A percentile compares a stretch with the other conserved stretches of the same genome.
Conservation (phyloP, 78 protist genomes). For the Cavenderia fasciculata region DNA sequence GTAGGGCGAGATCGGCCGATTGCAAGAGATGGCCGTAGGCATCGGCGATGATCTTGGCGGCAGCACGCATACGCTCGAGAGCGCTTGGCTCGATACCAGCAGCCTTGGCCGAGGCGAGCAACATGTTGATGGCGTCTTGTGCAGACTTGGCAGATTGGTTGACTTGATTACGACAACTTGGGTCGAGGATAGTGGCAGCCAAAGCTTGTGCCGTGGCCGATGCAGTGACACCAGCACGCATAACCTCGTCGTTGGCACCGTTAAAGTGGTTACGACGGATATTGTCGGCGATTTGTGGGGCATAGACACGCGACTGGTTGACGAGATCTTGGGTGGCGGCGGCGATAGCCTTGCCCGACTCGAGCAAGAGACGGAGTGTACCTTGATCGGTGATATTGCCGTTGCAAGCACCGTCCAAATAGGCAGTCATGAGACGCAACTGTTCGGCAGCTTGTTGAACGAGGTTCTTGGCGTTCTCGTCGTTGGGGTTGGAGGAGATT, state of each 20-base stretch:
- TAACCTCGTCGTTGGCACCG: slow-evolving; percentile 26
- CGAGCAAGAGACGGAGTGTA: slow-evolving; percentile 49
- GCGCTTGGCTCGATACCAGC: slow-evolving; percentile 45
- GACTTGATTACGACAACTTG: slow-evolving; percentile 54
- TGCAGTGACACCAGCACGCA: slow-evolving; percentile 36
- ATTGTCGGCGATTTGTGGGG: slow-evolving; percentile 9
- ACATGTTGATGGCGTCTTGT: slow-evolving; percentile 42
- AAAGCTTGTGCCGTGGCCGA: slow-evolving; percentile 66
- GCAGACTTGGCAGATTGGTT: slow-evolving; percentile 71
- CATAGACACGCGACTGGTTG: not conserved
- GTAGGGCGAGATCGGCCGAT: slow-evolving; percentile 75
- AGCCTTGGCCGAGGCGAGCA: slow-evolving; percentile 44
- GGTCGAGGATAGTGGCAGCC: slow-evolving; percentile 78
- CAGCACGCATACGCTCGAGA: slow-evolving; percentile 19
- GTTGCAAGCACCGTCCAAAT: slow-evolving; percentile 70
- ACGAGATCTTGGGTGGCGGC: slow-evolving; percentile 78
- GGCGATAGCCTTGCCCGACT: slow-evolving; percentile 77
- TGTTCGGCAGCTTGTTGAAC: slow-evolving; percentile 74
- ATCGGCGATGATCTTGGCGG: slow-evolving; percentile 70
- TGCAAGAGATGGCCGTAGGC: slow-evolving; percentile 58
- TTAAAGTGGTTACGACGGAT: slow-evolving; percentile 42
- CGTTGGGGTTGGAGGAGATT: slow-evolving; percentile 75
- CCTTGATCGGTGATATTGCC: slow-evolving; percentile 76
- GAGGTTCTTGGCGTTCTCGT: slow-evolving; percentile 51
- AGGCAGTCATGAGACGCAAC: slow-evolving; percentile 62